A percentile compares a stretch with the other conserved stretches of the same genome.
phyloP scores from a whole-genome alignment of 257 asterid genomes.

The Ajuga chamaepitys region DNA sequence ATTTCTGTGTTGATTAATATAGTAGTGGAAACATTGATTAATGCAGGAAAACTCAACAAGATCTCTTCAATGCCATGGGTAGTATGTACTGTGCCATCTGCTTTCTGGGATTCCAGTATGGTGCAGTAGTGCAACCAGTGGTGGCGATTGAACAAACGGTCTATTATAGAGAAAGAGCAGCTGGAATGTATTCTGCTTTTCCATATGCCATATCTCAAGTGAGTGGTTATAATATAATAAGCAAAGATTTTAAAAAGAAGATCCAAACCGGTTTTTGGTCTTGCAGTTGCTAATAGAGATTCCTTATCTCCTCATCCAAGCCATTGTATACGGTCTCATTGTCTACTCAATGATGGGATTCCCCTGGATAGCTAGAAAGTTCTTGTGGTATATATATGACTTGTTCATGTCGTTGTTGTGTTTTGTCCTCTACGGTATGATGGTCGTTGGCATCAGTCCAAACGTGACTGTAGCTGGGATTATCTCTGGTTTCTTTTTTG shows the following conservation, averaged over 20 bases:
- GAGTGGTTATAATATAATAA: neutral
- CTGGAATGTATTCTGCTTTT: conserved; percentile 27
- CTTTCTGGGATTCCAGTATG: conserved; percentile 27
- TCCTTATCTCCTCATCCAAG: conserved; percentile 18
- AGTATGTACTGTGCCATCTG: conserved; percentile 24
- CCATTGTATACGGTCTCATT: conserved; percentile 16
- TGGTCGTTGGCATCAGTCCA: too few species aligned
- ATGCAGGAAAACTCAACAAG: conserved; percentile 1
- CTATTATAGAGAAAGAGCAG: conserved; percentile 31
- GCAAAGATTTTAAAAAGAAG: too few species aligned
- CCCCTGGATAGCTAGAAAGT: conserved; percentile 37
- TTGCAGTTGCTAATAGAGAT: conserved; percentile 20
- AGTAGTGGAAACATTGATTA: too few species aligned
- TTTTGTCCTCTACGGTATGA: conserved; percentile 65
- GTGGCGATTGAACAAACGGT: conserved; percentile 30
- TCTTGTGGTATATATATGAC: conserved; percentile 42
- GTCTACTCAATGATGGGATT: conserved; percentile 36
- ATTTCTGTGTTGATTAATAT: too few species aligned
- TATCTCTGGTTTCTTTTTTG: conserved; percentile 48
- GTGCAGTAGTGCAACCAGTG: conserved; percentile 28
- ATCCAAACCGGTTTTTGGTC: neutral
- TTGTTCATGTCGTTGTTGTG: conserved; percentile 47
- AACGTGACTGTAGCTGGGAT: conserved; percentile 63
- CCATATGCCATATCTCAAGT: conserved; percentile 32
- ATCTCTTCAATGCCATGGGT: conserved; percentile 22